Conservation (phyloP, 2,329 filamentous ascomycete species). For the Xylaria sp. region DNA sequence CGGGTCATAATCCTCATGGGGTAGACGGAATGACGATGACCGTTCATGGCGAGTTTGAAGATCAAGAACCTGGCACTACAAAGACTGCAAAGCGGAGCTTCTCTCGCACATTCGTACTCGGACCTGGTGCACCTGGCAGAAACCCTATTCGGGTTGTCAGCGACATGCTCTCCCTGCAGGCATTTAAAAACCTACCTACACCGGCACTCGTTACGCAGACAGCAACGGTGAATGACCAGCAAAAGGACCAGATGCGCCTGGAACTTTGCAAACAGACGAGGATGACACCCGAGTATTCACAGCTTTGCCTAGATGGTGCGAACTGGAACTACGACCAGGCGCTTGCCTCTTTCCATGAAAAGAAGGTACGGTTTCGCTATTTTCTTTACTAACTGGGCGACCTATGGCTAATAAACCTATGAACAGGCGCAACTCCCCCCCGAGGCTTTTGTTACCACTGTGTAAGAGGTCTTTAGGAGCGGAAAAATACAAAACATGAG, state of each 20-base stretch:
- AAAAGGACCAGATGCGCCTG: conserved; percentile 76
- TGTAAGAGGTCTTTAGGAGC: conserved; percentile 20
- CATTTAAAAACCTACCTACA: conserved; percentile 65
- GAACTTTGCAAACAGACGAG: conserved; percentile 81
- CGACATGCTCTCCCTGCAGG: conserved; percentile 80
- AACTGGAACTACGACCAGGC: conserved; percentile 84
- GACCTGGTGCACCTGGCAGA: conserved; percentile 74
- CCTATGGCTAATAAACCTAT: conserved; percentile 30
- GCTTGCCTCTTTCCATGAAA: conserved; percentile 77
- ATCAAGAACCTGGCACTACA: conserved; percentile 68
- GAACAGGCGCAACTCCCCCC: conserved; percentile 59
- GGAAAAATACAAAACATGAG: conserved; percentile 3
- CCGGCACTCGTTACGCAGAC: conserved; percentile 44
- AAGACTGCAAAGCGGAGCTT: conserved; percentile 78
- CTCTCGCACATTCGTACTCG: conserved; percentile 82
- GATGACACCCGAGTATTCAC: conserved; percentile 82
- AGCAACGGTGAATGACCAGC: conserved; percentile 54
- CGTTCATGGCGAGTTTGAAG: conserved; percentile 87
- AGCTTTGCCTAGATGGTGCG: conserved; percentile 82
- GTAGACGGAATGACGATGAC: conserved; percentile 83
- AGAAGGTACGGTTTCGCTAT: conserved; percentile 68
- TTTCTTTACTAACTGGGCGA: conserved; percentile 6
- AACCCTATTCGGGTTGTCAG: conserved; percentile 79
- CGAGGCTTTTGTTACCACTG: conserved; percentile 56
- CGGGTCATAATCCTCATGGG: conserved; percentile 69